Evolutionary conservation across 2,329 filamentous ascomycete species (phyloP).

Genomic region (Lasiodiplodia sp.): DNA sequence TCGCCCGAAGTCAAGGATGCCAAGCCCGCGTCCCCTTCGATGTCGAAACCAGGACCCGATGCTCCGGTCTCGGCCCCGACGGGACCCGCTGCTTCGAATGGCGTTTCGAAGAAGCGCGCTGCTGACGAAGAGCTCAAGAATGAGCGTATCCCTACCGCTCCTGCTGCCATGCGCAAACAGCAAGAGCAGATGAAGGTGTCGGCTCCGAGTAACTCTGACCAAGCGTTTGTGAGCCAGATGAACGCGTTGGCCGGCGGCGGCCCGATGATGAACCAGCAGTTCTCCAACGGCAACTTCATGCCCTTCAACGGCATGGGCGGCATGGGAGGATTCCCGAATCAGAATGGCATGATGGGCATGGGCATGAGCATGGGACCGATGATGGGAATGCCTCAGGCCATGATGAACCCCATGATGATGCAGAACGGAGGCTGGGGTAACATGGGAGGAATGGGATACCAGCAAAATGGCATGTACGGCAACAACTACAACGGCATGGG

Average conservation of each 20-base stretch:
- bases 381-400: slow-evolving; percentile 53
- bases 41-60: slow-evolving; percentile 12
- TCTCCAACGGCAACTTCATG: slow-evolving; percentile 32
- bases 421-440: slow-evolving; percentile 35
- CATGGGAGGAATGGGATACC: slow-evolving; percentile 46
- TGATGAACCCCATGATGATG: slow-evolving; percentile 50
- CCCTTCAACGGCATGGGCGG: slow-evolving; percentile 46
- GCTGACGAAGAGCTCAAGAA: slow-evolving; percentile 72
- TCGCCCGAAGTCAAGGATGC: slow-evolving; percentile 25
- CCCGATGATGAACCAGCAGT: slow-evolving; percentile 29
- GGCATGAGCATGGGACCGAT: slow-evolving; percentile 53
- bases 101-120: slow-evolving; percentile 76
- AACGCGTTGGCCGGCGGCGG: slow-evolving; percentile 45
- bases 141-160: slow-evolving; percentile 51
- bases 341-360: slow-evolving; percentile 56
- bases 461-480: slow-evolving; percentile 45
- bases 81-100: slow-evolving; percentile 28
- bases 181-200: slow-evolving; percentile 41
- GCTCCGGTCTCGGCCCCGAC: slow-evolving; percentile 31
- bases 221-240: slow-evolving; percentile 56
- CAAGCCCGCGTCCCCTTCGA: slow-evolving; percentile 18
- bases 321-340: slow-evolving; percentile 52
- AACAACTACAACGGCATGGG: slow-evolving; percentile 51
- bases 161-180: slow-evolving; percentile 53
- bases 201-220: slow-evolving; percentile 42